phyloP scores from a whole-genome alignment of 2,329 filamentous ascomycete species.

The Alternaria angustiovoidea region DNA sequence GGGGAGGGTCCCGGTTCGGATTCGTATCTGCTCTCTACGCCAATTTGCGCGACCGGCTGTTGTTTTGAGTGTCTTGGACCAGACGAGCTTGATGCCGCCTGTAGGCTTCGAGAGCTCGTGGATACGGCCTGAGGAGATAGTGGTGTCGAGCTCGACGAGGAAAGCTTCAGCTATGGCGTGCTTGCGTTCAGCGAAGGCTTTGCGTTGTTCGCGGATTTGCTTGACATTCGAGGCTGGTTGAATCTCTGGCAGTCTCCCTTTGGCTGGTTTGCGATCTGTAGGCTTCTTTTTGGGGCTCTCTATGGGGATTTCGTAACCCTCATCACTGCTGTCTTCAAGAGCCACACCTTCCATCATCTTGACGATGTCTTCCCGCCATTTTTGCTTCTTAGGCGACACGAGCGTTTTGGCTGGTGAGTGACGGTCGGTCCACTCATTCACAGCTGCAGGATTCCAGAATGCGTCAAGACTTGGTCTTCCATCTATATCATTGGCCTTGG shows the following conservation, averaged over 20 bases:
- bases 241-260: conserved; percentile 8
- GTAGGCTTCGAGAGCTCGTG: conserved; percentile 66
- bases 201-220: conserved; percentile 50
- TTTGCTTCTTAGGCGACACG: conserved; percentile 47
- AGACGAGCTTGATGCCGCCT: conserved; percentile 75
- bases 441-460: conserved; percentile 49
- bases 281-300: conserved; percentile 29
- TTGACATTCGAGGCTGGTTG: conserved; percentile 24
- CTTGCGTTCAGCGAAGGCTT: conserved; percentile 69
- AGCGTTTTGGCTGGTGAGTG: conserved; percentile 48
- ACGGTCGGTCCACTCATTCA: conserved; percentile 49
- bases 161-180: conserved; percentile 70
- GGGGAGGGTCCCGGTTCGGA: conserved; percentile 36
- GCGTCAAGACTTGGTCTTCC: conserved; percentile 48
- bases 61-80: conserved; percentile 80
- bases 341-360: conserved; percentile 37
- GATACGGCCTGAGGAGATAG: conserved; percentile 69
- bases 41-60: conserved; percentile 72
- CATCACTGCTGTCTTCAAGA: conserved; percentile 36
- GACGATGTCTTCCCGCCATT: conserved; percentile 41
- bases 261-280: conserved; percentile 19
- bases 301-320: conserved; percentile 30
- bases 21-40: conserved; percentile 55
- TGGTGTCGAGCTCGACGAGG: conserved; percentile 71
- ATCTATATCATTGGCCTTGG: conserved; percentile 35